Conservation (phyloP, 192 early-diverging fungal genomes). For the Backusella macrospora region DNA sequence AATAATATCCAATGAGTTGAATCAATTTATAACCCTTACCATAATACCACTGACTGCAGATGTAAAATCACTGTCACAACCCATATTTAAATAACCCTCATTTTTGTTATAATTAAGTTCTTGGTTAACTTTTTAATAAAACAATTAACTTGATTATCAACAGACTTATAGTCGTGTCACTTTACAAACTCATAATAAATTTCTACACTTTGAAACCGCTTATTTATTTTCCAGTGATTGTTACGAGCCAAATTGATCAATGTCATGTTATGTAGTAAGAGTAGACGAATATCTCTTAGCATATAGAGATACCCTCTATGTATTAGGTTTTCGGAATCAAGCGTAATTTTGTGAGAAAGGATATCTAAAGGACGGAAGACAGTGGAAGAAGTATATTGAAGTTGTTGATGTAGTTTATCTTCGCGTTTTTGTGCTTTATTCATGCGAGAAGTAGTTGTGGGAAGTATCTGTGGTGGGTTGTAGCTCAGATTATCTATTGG, state of each 20-base stretch:
- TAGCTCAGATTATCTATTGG: background rate
- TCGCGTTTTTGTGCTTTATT: background rate
- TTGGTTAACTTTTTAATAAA: too few species aligned
- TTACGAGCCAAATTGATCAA: background rate
- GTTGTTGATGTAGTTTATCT: background rate
- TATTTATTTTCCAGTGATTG: too few species aligned
- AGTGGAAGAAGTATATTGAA: background rate
- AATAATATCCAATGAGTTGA: too few species aligned
- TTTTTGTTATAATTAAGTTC: too few species aligned
- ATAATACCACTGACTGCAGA: too few species aligned
- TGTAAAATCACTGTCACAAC: too few species aligned
- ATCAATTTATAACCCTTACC: too few species aligned
- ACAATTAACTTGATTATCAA: too few species aligned
- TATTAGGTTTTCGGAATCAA: background rate
- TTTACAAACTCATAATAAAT: too few species aligned
- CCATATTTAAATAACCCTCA: too few species aligned
- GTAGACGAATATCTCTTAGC: background rate
- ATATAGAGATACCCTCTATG: background rate
- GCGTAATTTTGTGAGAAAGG: background rate
- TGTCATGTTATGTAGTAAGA: background rate
- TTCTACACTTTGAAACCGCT: too few species aligned
- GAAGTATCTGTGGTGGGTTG: background rate
- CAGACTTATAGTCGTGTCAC: too few species aligned
- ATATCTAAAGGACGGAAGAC: background rate
- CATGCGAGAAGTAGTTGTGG: background rate